A percentile compares a stretch with the other conserved stretches of the same genome.
phyloP scores from a whole-genome alignment of 192 early-diverging fungal species.

The Chytriomyces sp. region DNA sequence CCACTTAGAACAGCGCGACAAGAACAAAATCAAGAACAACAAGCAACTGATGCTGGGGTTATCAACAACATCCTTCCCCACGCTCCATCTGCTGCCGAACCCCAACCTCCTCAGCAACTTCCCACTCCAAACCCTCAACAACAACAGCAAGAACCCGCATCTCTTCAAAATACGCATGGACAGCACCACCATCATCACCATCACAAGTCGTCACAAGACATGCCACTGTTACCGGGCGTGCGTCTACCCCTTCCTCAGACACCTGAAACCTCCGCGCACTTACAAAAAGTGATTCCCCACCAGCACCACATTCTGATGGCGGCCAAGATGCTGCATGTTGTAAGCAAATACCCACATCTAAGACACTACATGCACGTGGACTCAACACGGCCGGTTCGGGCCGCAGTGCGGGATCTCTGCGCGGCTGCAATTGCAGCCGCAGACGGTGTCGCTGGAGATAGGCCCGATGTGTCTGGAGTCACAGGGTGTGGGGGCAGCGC shows the following conservation, averaged over 20 bases:
- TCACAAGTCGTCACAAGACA: constrained; percentile 7
- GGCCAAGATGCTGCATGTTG: constrained; percentile 83
- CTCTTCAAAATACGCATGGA: constrained; percentile 27
- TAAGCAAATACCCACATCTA: constrained; percentile 86
- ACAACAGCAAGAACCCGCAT: constrained; percentile 20
- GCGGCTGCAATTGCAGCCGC: constrained; percentile 14
- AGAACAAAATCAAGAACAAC: too few species aligned
- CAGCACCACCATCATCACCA: constrained; percentile 28
- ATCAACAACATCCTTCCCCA: constrained; percentile 24
- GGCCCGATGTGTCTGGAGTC: neutral
- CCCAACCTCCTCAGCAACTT: neutral
- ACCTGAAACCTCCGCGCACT: neutral
- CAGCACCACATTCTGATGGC: constrained; percentile 82
- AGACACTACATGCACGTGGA: constrained; percentile 56
- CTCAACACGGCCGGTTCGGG: constrained; percentile 6
- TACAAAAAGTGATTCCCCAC: constrained; percentile 67
- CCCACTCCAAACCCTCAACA: constrained; percentile 10
- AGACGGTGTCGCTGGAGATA: neutral
- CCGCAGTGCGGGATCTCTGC: constrained; percentile 1
- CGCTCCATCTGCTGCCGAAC: constrained; percentile 20
- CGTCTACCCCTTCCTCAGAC: constrained; percentile 24
- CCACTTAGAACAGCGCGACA: too few species aligned
- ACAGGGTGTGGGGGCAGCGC: neutral
- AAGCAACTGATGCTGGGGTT: neutral
- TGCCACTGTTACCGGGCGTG: constrained; percentile 29